Evolutionary conservation across 176 grass and related monocot species (phyloP), one percentile per base, ranked within the genome.

Genomic region (Musa itinerans): DNA sequence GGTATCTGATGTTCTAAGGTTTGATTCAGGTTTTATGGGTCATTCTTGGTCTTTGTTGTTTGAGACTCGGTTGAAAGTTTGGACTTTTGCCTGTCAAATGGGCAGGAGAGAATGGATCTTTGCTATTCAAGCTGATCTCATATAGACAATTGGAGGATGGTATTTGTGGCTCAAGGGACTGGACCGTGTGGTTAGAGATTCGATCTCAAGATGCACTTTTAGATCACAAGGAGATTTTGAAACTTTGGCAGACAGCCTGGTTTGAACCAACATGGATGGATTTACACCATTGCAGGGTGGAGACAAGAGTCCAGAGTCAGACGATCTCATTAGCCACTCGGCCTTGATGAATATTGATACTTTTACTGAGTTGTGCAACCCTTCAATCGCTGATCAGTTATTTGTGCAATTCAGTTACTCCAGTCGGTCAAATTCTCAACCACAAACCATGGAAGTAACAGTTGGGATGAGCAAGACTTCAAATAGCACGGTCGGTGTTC

Each of bases 321-420:
- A 73, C 16, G 52, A 74, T 50, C 6, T 54, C 25, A 29, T 54
- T 55, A 19, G 11, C 55, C 53, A 74, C 43, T 80, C 21, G 12
- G 55, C 56, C 11, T 17, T 73, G 55, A 43, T 72, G 69, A 80
- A 80, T 52, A 73, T 80, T 63, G 78, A 71, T 53, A 52, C 20
- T 72, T 80, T 80, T 53, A 64, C 56, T 29, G 78, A 80, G 2
- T 57, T 72, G 3, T 65, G 24, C 56, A 53, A 52, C 23, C 78
- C 78, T 27, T 61, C 78, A 24, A 53, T 26, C 14, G n/a, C 26
- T 64, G 78, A 80, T 27, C 78, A 73, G 49, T 19, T 64, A 50
- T 59, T 63, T 21, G 26, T 55, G 25, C 56, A 70, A 11, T 63
- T 73, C 27, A 72, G 27, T 15, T 79, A 69, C 65, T 70, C 53